These are phyloP conservation scores for Thraustochytrium striatum DNA, from an alignment of 352 stramenopile species.

Conservation along the genomic window DNA sequence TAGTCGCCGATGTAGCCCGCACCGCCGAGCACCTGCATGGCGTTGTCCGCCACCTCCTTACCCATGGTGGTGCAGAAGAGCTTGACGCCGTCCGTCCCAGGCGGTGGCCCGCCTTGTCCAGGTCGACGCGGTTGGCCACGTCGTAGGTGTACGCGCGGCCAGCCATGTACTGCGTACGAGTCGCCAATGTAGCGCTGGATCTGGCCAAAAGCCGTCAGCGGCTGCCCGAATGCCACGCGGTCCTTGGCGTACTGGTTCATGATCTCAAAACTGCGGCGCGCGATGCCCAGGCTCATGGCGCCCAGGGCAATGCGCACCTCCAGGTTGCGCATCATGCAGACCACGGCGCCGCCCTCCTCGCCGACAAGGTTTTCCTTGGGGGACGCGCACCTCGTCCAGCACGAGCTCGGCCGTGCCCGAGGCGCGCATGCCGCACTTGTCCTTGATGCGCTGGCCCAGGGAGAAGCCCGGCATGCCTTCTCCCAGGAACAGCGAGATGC, in stretches of 20 bases:
- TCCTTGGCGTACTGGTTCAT: constrained; percentile 92
- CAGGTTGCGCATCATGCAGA: constrained; percentile 95
- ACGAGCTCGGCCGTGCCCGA: constrained; percentile 96
- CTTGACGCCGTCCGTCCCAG: constrained; percentile 97
- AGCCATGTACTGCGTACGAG: constrained; percentile 96
- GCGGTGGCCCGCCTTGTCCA: constrained; percentile 87
- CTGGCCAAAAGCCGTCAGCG: constrained; percentile 85
- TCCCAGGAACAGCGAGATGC: constrained; percentile 93
- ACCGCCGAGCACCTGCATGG: constrained; percentile 91
- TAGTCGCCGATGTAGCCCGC: constrained; percentile 99
- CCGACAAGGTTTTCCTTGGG: constrained; percentile 84
- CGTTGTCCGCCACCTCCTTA: constrained; percentile 92
- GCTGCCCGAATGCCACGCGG: constrained; percentile 85
- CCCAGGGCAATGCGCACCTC: constrained; percentile 95
- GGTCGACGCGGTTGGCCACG: constrained; percentile 85
- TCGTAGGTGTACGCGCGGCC: constrained; percentile 94
- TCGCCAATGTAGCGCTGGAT: constrained; percentile 96
- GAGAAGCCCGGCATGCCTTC: constrained; percentile 91
- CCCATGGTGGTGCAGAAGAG: constrained; percentile 95
- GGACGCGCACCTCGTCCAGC: constrained; percentile 92
- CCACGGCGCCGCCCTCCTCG: constrained; percentile 65
- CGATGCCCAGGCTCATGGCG: constrained; percentile 91
- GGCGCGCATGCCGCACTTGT: constrained; percentile 96
- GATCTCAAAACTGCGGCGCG: constrained; percentile 89
- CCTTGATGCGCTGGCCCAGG: constrained; percentile 94